phyloP scores from a whole-genome alignment of 768 basidiomycete genomes.

The Gautieria morchelliformis region DNA sequence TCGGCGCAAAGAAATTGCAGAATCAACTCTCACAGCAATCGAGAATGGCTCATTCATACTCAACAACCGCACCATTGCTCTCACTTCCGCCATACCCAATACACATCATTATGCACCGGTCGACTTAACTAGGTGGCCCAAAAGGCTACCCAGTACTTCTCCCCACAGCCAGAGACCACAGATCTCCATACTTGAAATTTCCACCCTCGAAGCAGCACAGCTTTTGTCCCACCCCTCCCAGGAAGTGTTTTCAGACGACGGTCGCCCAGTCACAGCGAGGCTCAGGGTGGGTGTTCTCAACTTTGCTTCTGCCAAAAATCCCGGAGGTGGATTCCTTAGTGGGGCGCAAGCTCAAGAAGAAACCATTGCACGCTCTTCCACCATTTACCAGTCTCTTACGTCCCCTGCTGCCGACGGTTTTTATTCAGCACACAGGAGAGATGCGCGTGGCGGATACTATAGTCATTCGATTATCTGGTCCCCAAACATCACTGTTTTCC shows the following conservation, averaged over 20 bases:
- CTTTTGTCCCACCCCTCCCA: slow-evolving; percentile 18
- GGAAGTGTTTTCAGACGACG: slow-evolving; percentile 2
- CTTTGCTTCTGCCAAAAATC: slow-evolving; percentile 67
- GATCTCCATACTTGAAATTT: slow-evolving; percentile 47
- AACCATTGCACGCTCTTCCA: slow-evolving; percentile 67
- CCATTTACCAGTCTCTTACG: slow-evolving; percentile 54
- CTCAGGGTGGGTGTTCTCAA: slow-evolving; percentile 50
- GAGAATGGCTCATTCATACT: slow-evolving; percentile 33
- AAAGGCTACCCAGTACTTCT: slow-evolving; percentile 1
- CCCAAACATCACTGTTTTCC: slow-evolving; percentile 50
- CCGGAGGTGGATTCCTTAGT: slow-evolving; percentile 66
- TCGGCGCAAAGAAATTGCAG: slow-evolving; percentile 30
- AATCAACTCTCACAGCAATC: slow-evolving; percentile 40
- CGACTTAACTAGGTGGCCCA: slow-evolving; percentile 2
- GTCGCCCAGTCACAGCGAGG: background rate
- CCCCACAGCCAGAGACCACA: slow-evolving; percentile 16
- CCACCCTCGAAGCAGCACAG: slow-evolving; percentile 56
- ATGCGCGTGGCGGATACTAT: slow-evolving; percentile 48
- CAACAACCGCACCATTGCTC: slow-evolving; percentile 21
- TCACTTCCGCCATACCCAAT: slow-evolving; percentile 18
- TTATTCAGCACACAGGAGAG: slow-evolving; percentile 45
- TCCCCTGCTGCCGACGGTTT: slow-evolving; percentile 46
- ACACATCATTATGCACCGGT: background rate
- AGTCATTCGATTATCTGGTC: slow-evolving; percentile 75
- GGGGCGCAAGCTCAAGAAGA: slow-evolving; percentile 78